Conservation (phyloP, 2,329 filamentous ascomycete species). For the Pestalotiopsis fici region DNA sequence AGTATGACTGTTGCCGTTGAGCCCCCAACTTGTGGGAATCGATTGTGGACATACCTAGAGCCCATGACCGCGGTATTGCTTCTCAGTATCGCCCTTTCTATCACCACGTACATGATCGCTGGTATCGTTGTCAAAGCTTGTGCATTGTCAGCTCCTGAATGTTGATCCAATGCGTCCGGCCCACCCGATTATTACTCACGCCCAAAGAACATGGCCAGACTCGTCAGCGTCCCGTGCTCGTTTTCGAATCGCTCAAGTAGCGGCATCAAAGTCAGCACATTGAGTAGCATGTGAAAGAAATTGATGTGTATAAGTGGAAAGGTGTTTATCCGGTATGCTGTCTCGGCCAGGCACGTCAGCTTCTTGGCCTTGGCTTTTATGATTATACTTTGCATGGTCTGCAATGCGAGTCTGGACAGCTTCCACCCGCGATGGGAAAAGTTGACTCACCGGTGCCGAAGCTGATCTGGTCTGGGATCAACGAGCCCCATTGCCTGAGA, state of each 20-base stretch:
- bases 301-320: constrained; percentile 85
- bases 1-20: neutral
- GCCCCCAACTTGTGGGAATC: constrained; percentile 15
- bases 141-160: neutral
- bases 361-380: neutral
- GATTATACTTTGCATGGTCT: neutral
- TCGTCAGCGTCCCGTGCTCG: constrained; percentile 87
- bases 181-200: constrained; percentile 60
- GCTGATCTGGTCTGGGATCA: constrained; percentile 76
- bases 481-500: constrained; percentile 73
- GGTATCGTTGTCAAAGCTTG: constrained; percentile 79
- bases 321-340: constrained; percentile 91
- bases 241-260: constrained; percentile 90
- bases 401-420: neutral
- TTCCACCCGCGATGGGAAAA: neutral
- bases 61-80: constrained; percentile 77
- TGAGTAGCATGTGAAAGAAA: constrained; percentile 78
- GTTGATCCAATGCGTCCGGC: neutral
- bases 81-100: constrained; percentile 74
- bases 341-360: neutral
- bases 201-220: constrained; percentile 85
- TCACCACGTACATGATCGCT: constrained; percentile 75
- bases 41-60: constrained; percentile 63
- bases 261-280: constrained; percentile 79
- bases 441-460: constrained; percentile 66